A percentile compares a stretch with the other conserved stretches of the same genome.
phyloP scores from a whole-genome alignment of 176 grass and related monocot species.

The Oryza nivara region DNA sequence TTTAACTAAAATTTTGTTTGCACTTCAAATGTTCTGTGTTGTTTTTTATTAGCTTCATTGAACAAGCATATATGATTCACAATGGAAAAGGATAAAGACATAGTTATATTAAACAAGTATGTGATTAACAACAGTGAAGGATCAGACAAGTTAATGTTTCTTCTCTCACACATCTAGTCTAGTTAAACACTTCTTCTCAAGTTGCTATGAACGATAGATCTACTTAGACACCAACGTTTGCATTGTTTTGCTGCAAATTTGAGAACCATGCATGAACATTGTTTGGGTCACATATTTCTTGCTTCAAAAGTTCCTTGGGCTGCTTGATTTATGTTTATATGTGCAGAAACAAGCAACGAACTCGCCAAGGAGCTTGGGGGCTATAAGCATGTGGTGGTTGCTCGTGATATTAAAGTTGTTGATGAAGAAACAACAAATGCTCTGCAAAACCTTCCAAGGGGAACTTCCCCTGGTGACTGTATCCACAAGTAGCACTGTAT shows the following conservation, averaged over 20 bases:
- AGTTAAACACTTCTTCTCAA: background rate
- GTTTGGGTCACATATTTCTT: background rate
- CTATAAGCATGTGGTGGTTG: conserved; percentile 72
- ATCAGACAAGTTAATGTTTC: background rate
- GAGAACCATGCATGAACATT: conserved; percentile 7
- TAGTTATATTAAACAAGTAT: background rate
- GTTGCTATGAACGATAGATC: background rate
- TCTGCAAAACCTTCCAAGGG: conserved; percentile 68
- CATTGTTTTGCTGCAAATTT: background rate
- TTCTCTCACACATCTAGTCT: background rate
- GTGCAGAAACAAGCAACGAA: conserved; percentile 75
- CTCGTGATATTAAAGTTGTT: conserved; percentile 76
- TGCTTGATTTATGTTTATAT: conserved; percentile 19
- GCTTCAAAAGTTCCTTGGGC: conserved; percentile 19
- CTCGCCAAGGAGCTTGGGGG: conserved; percentile 86
- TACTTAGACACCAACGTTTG: background rate
- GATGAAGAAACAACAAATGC: conserved; percentile 50
- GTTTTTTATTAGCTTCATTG: background rate
- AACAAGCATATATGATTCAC: background rate
- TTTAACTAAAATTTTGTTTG: background rate
- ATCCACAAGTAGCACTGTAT: conserved; percentile 55
- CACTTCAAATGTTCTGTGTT: background rate
- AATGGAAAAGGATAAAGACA: conserved; percentile 1
- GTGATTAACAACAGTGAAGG: background rate
- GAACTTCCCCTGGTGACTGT: conserved; percentile 77